Conservation (phyloP, 176 grass and related monocot species). For the Coix lacrymajobi region DNA sequence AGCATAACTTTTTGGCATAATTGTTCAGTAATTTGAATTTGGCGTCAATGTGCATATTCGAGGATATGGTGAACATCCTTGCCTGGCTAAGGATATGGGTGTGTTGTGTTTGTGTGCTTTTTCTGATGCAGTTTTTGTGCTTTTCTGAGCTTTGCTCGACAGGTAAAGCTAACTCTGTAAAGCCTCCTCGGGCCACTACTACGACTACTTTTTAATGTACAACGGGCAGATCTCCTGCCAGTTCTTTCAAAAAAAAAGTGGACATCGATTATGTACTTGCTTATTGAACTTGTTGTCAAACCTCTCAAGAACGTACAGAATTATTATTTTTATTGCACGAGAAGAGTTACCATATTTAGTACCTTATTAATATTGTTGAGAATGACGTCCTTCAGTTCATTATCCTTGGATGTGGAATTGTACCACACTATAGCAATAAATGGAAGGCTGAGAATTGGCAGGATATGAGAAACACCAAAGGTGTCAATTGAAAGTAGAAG, state of each 20-base stretch:
- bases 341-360: neutral
- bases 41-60: neutral
- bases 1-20: neutral
- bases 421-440: constrained; percentile 51
- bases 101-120: neutral
- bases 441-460: constrained; percentile 84
- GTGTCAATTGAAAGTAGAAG: constrained; percentile 87
- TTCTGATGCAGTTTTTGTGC: neutral
- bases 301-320: neutral
- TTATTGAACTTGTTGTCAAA: neutral
- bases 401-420: constrained; percentile 34
- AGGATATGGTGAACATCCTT: neutral
- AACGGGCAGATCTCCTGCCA: neutral
- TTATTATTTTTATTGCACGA: neutral
- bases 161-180: neutral
- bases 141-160: neutral
- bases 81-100: neutral
- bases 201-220: neutral
- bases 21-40: constrained; percentile 25
- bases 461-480: constrained; percentile 82
- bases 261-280: neutral
- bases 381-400: constrained; percentile 27
- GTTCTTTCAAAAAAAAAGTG: neutral
- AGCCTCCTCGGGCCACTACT: neutral
- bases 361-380: constrained; percentile 58